Conservation (phyloP, 2,329 filamentous ascomycete genomes). For the Thelonectria rubi region DNA sequence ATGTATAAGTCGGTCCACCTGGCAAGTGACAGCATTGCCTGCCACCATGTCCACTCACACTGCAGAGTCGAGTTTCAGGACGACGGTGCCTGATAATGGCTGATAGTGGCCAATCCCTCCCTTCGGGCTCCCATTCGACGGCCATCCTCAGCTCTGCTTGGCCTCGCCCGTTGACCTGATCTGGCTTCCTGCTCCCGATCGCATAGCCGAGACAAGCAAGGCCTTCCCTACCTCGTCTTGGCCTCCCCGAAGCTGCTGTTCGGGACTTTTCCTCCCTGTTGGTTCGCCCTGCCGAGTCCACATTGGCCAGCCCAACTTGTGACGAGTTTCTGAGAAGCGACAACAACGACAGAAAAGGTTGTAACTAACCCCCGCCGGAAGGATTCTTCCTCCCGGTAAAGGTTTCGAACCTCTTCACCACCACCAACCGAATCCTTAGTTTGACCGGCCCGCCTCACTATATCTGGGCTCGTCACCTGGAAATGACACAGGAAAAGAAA, state of each 20-base stretch:
- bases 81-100: not conserved
- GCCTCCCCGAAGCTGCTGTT: not conserved
- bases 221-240: slow-evolving; percentile 1
- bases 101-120: not conserved
- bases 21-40: not conserved
- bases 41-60: not conserved
- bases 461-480: not conserved
- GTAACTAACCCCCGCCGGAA: not conserved
- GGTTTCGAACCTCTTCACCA: not conserved
- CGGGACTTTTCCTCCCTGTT: not conserved
- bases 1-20: slow-evolving; percentile 4
- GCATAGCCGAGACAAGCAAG: slow-evolving; percentile 15
- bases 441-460: not conserved
- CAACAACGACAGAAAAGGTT: no score
- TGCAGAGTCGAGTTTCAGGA: not conserved
- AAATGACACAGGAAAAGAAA: not conserved
- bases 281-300: not conserved
- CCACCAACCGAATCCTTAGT: not conserved
- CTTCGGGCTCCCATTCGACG: not conserved
- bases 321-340: no score
- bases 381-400: not conserved
- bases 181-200: slow-evolving; percentile 18
- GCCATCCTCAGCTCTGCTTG: not conserved
- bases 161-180: not conserved
- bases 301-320: no score